Percentiles rank a stretch among this genome's conserved stretches.
phyloP scores from a whole-genome alignment of 768 basidiomycete species.

The Vararia minispora region DNA sequence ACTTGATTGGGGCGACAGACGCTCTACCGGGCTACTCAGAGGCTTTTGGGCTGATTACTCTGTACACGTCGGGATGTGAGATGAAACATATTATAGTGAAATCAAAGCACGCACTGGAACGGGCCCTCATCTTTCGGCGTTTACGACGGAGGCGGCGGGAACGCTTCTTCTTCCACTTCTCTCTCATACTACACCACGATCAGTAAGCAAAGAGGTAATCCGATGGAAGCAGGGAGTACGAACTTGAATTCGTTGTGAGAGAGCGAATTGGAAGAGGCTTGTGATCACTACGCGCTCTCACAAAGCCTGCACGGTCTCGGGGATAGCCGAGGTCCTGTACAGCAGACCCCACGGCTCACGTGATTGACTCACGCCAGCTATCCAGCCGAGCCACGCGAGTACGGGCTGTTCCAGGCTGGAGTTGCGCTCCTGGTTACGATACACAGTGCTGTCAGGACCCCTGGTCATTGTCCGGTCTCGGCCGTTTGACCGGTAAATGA shows the following conservation, averaged over 20 bases:
- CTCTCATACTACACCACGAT: slow-evolving; percentile 57
- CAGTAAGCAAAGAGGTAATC: neutral
- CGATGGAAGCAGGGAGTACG: slow-evolving; percentile 4
- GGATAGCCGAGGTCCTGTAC: slow-evolving; percentile 22
- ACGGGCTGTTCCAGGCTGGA: too few species aligned
- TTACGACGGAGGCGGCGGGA: slow-evolving; percentile 88
- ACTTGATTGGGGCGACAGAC: neutral
- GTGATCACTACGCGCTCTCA: slow-evolving; percentile 4
- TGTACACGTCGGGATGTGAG: slow-evolving; percentile 12
- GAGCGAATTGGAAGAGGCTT: slow-evolving; percentile 1
- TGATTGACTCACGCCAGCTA: neutral
- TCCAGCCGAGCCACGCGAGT: too few species aligned
- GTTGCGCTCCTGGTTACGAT: too few species aligned
- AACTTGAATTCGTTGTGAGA: slow-evolving; percentile 14
- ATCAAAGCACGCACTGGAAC: slow-evolving; percentile 63
- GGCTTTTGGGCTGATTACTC: slow-evolving; percentile 23
- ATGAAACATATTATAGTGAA: neutral
- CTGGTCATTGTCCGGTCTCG: too few species aligned
- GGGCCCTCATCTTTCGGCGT: slow-evolving; percentile 93
- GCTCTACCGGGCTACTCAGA: slow-evolving; percentile 7
- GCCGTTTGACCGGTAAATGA: too few species aligned
- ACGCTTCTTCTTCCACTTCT: slow-evolving; percentile 96
- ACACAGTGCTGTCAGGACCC: too few species aligned
- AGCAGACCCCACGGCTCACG: slow-evolving; percentile 17
- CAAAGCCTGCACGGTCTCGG: neutral